Percentiles rank a stretch among this genome's conserved stretches.
Conservation (phyloP, 208 protist genomes). For the Wallacemonas sp. region DNA sequence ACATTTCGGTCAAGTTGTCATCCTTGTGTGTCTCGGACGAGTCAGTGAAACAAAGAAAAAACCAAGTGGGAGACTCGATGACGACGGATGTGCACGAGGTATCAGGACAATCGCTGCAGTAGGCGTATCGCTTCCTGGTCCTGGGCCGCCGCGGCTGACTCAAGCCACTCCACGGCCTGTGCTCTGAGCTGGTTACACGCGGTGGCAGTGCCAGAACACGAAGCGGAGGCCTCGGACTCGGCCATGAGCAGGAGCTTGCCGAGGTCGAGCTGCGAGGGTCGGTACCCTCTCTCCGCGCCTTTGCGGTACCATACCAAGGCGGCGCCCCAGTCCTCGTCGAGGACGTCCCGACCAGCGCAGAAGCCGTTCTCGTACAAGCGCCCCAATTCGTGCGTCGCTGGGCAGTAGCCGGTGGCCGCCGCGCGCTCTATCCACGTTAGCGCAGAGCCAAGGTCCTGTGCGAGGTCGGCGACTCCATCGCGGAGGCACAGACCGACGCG, state of each 20-base stretch:
- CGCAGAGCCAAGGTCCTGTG: conserved; percentile 37
- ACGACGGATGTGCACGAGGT: too few relatives aligned
- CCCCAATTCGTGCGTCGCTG: conserved; percentile 83
- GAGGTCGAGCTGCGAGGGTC: conserved; percentile 71
- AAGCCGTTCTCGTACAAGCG: conserved; percentile 66
- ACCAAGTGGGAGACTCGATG: not conserved
- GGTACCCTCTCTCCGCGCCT: conserved; percentile 59
- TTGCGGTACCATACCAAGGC: conserved; percentile 63
- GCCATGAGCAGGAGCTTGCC: conserved; percentile 74
- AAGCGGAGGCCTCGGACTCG: conserved; percentile 24
- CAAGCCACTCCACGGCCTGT: conserved; percentile 56
- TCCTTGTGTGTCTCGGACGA: too few relatives aligned
- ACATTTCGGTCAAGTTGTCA: too few relatives aligned
- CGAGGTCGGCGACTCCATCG: conserved; percentile 50
- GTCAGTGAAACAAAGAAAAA: not conserved
- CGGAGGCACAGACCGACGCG: conserved; percentile 62
- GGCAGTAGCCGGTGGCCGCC: conserved; percentile 57
- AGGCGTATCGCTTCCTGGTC: conserved; percentile 70
- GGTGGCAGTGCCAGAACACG: not conserved
- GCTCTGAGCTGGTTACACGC: conserved; percentile 26
- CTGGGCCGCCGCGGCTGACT: conserved; percentile 44
- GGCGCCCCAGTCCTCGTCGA: conserved; percentile 75
- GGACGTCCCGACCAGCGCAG: not conserved
- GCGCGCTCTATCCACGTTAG: conserved; percentile 68
- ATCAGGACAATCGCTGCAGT: conserved; percentile 25